Evolutionary conservation across 2,329 filamentous ascomycete species (phyloP).

Genomic region (Colletotrichum euphorbiae): DNA sequence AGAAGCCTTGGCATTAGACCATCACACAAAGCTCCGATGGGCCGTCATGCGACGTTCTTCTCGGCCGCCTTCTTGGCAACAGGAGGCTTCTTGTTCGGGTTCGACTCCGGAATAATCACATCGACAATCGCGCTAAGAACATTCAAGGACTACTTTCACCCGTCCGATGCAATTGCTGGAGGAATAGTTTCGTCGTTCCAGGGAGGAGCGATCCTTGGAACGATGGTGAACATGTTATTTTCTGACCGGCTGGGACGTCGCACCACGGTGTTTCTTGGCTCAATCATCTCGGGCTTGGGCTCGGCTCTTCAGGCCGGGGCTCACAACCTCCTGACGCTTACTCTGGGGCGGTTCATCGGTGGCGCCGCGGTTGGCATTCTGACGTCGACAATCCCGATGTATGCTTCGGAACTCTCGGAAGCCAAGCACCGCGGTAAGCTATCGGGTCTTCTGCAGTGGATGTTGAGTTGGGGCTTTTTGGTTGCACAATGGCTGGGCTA

Average conservation of each 20-base stretch:
- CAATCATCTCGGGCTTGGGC: conserved; percentile 46
- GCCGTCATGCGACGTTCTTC: conserved; percentile 34
- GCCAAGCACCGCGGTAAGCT: conserved; percentile 53
- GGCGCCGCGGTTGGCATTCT: conserved; percentile 62
- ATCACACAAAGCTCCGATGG: conserved; percentile 26
- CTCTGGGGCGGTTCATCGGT: conserved; percentile 61
- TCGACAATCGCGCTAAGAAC: conserved; percentile 44
- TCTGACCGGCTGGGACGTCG: conserved; percentile 48
- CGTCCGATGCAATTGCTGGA: conserved; percentile 44
- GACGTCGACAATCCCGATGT: conserved; percentile 59
- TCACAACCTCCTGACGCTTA: conserved; percentile 54
- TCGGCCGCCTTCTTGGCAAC: conserved; percentile 45
- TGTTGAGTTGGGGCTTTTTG: conserved; percentile 56
- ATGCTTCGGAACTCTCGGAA: conserved; percentile 56
- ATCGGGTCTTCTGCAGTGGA: conserved; percentile 57
- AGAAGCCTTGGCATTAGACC: not conserved
- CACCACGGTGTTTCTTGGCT: conserved; percentile 46
- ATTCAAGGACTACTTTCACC: conserved; percentile 57
- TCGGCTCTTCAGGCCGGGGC: conserved; percentile 49
- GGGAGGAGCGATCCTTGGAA: conserved; percentile 46
- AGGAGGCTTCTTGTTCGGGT: conserved; percentile 53
- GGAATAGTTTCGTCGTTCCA: conserved; percentile 47
- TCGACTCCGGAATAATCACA: conserved; percentile 61
- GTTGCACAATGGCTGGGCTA: conserved; percentile 52
- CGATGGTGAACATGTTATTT: conserved; percentile 46